phyloP scores from a whole-genome alignment of 495 filamentous ascomycete genomes.

The Penicillium chermesinum region DNA sequence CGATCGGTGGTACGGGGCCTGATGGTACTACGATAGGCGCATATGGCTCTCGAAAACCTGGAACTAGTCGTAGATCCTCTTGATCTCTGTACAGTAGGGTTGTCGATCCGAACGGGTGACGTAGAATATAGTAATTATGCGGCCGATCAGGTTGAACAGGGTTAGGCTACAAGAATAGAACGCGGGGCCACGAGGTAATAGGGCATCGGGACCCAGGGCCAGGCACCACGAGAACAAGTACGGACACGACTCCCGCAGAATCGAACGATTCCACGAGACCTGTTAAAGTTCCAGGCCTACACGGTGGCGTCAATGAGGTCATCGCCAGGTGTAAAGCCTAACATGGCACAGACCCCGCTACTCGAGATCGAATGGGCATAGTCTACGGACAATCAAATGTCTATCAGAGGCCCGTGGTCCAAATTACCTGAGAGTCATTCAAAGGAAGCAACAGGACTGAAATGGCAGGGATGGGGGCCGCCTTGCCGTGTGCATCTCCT shows the following conservation, averaged over 20 bases:
- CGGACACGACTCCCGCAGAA: background rate
- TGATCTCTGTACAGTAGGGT: background rate
- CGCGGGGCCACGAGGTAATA: too few species aligned
- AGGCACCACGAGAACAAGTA: background rate
- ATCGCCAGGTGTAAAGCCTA: slow-evolving; percentile 12
- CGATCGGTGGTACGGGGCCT: slow-evolving; percentile 5
- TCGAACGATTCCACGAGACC: too few species aligned
- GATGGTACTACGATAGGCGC: slow-evolving; percentile 6
- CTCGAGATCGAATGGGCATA: too few species aligned
- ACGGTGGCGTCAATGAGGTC: slow-evolving; percentile 14
- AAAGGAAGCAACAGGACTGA: too few species aligned
- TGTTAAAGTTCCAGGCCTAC: slow-evolving; percentile 1
- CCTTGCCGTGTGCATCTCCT: background rate
- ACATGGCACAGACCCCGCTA: slow-evolving; percentile 2
- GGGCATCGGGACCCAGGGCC: background rate
- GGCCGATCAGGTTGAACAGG: too few species aligned
- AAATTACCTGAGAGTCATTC: too few species aligned
- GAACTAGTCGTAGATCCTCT: background rate
- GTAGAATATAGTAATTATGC: too few species aligned
- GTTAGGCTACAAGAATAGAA: background rate
- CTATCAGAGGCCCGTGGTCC: too few species aligned
- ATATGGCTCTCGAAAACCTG: background rate
- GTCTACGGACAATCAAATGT: too few species aligned
- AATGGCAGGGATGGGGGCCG: too few species aligned
- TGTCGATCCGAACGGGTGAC: background rate